A percentile compares a stretch with the other conserved stretches of the same genome.
Evolutionary conservation across 164 flowering plant species (phyloP).

Genomic region (Taxillus chinensis): DNA sequence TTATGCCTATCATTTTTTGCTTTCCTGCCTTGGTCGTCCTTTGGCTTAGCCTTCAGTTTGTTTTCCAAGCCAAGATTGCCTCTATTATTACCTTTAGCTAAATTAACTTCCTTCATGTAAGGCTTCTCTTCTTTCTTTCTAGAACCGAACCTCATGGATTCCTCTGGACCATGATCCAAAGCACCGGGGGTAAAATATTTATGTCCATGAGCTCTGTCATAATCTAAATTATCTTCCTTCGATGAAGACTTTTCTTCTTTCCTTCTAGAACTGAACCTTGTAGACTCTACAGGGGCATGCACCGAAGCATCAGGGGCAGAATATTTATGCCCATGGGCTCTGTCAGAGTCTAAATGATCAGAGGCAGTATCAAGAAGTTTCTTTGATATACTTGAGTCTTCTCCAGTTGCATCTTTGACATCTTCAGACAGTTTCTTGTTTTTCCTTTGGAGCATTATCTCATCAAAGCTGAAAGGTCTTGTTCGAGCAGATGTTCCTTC

Average conservation of each 20-base stretch:
- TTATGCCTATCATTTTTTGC: constrained; percentile 21
- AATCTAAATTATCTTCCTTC: constrained; percentile 11
- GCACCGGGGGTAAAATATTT: constrained; percentile 13
- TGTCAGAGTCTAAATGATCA: constrained; percentile 19
- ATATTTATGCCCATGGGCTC: constrained; percentile 15
- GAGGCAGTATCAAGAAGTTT: constrained; percentile 16
- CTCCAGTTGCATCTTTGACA: constrained; percentile 18
- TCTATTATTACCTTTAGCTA: constrained; percentile 21
- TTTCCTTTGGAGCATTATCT: constrained; percentile 66
- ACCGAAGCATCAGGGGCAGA: constrained; percentile 9
- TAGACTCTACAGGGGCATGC: constrained; percentile 16
- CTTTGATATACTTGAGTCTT: constrained; percentile 6
- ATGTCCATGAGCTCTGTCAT: constrained; percentile 15
- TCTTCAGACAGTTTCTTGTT: constrained; percentile 31
- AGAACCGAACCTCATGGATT: constrained; percentile 17
- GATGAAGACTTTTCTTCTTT: too few species aligned
- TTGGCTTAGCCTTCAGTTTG: constrained; percentile 16
- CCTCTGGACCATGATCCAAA: constrained; percentile 17
- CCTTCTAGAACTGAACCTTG: constrained; percentile 9
- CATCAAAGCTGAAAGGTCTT: constrained; percentile 78
- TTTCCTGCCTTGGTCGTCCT: constrained; percentile 13
- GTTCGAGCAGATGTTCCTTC: constrained; percentile 89
- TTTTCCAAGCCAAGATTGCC: constrained; percentile 18
- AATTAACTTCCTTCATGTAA: constrained; percentile 16
- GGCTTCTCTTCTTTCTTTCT: constrained; percentile 27